Conservation (phyloP, 164 flowering plant species). For the Brasenia schreberi region DNA sequence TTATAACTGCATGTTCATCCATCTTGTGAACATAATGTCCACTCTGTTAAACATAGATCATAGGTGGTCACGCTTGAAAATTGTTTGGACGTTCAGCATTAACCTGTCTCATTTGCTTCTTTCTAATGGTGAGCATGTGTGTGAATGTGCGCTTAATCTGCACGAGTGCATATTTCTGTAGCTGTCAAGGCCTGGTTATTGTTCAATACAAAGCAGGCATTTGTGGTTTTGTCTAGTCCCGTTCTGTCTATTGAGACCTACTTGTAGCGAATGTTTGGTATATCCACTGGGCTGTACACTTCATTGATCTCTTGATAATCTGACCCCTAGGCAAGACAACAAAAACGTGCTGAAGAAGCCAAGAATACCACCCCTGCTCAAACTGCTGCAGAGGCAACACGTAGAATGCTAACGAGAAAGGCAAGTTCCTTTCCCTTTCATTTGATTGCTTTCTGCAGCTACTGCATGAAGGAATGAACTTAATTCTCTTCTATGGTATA, state of each 20-base stretch:
- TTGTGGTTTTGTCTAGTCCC: not conserved
- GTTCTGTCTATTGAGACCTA: not conserved
- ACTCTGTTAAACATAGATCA: too few relatives aligned
- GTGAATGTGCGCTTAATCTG: not conserved
- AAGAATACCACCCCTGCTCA: slow-evolving; percentile 44
- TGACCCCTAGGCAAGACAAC: slow-evolving; percentile 39
- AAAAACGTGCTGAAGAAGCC: slow-evolving; percentile 50
- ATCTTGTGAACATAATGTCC: too few relatives aligned
- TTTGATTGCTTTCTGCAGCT: not conserved
- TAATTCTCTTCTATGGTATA: not conserved
- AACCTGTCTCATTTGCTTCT: too few relatives aligned
- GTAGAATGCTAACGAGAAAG: slow-evolving; percentile 50
- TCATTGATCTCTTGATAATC: not conserved
- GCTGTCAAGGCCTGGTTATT: not conserved
- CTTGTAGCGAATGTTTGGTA: not conserved
- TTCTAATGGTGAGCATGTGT: too few relatives aligned
- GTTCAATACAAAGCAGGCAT: not conserved
- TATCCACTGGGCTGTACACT: not conserved
- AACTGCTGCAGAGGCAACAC: slow-evolving; percentile 75
- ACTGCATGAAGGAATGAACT: not conserved
- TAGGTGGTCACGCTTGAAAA: too few relatives aligned
- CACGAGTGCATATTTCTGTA: not conserved
- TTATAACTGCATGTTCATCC: too few relatives aligned
- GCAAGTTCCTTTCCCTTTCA: slow-evolving; percentile 12
- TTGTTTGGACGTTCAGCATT: too few relatives aligned